A percentile compares a stretch with the other conserved stretches of the same genome.
These are phyloP conservation scores for Raffaelea albimanens DNA, from an alignment of 2,329 filamentous ascomycete species.

Conservation along the genomic window DNA sequence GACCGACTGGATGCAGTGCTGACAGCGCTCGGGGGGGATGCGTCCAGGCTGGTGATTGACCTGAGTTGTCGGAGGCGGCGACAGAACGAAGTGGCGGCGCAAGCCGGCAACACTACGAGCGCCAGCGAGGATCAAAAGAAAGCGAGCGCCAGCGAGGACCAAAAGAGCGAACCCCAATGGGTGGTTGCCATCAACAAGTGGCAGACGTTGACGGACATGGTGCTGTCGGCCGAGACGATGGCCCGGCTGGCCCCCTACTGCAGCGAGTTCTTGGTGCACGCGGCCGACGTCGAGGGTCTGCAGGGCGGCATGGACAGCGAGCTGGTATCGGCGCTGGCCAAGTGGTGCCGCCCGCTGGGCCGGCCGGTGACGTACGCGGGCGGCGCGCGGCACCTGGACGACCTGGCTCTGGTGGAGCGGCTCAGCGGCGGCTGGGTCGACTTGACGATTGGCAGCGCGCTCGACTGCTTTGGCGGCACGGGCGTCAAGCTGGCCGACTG, in stretches of 20 bases:
- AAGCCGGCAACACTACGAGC: too few relatives aligned
- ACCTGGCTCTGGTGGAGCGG: slow-evolving; percentile 71
- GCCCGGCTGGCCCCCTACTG: slow-evolving; percentile 77
- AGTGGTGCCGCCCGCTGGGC: slow-evolving; percentile 66
- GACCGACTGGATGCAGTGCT: slow-evolving; percentile 67
- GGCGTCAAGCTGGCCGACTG: slow-evolving; percentile 85
- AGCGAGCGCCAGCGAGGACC: slow-evolving; percentile 31
- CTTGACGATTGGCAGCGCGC: slow-evolving; percentile 88
- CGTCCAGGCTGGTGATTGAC: slow-evolving; percentile 80
- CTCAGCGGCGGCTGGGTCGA: slow-evolving; percentile 78
- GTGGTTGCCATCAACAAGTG: slow-evolving; percentile 99
- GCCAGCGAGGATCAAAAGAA: slow-evolving; percentile 27
- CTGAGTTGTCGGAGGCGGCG: slow-evolving; percentile 74
- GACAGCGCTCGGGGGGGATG: slow-evolving; percentile 61
- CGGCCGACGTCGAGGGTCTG: slow-evolving; percentile 90
- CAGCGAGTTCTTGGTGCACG: slow-evolving; percentile 93
- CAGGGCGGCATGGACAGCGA: slow-evolving; percentile 85
- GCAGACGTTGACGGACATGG: slow-evolving; percentile 96
- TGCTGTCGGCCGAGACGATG: slow-evolving; percentile 71
- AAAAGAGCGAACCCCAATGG: slow-evolving; percentile 41
- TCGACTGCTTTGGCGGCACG: slow-evolving; percentile 89
- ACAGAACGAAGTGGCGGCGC: too few relatives aligned
- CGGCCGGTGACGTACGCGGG: slow-evolving; percentile 88
- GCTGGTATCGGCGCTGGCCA: slow-evolving; percentile 64
- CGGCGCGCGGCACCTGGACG: slow-evolving; percentile 73